Evolutionary conservation across 179 eudicot genomes (phyloP).

Genomic region (Vitellaria paradoxa): DNA sequence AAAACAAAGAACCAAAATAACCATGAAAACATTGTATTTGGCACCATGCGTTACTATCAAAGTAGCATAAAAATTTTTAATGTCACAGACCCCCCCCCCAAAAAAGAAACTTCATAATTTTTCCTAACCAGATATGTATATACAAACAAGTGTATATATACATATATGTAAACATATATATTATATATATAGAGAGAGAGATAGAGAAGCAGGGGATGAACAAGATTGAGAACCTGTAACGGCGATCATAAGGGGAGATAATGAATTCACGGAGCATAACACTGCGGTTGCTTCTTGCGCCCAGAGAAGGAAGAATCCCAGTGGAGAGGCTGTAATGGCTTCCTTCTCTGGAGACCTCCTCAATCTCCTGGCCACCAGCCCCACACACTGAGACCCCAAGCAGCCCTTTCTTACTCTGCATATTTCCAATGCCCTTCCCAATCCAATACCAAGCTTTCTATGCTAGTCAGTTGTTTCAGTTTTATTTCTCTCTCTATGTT

Average conservation of each 20-base stretch:
- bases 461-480: no score
- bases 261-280: slow-evolving; percentile 53
- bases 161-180: not conserved
- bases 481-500: no score
- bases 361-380: slow-evolving; percentile 25
- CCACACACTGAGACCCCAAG: slow-evolving; percentile 44
- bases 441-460: not conserved
- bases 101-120: no score
- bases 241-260: slow-evolving; percentile 70
- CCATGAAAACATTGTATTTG: no score
- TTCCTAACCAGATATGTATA: no score
- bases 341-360: slow-evolving; percentile 44
- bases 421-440: not conserved
- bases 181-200: not conserved
- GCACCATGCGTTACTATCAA: no score
- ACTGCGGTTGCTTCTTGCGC: slow-evolving; percentile 68
- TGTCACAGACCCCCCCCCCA: no score
- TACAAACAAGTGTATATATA: not conserved
- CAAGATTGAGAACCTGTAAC: slow-evolving; percentile 52
- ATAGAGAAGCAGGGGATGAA: not conserved
- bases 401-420: slow-evolving; percentile 18
- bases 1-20: no score
- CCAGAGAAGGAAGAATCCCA: slow-evolving; percentile 78
- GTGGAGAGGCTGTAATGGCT: slow-evolving; percentile 73
- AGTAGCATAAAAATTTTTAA: not conserved